These are phyloP conservation scores for Suillus alpinus DNA, from an alignment of 768 basidiomycete species.

Conservation along the genomic window DNA sequence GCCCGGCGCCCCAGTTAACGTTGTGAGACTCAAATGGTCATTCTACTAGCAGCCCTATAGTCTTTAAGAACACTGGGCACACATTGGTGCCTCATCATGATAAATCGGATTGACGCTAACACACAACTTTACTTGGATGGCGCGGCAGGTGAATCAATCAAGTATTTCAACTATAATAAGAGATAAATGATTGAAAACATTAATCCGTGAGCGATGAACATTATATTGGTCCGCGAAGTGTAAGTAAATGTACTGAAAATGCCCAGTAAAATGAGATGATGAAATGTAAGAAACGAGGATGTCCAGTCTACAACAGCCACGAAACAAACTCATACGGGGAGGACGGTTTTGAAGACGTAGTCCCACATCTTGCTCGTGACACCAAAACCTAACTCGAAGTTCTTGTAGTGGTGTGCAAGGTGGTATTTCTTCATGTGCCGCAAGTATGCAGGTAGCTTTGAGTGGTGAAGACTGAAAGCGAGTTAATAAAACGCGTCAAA, in stretches of 20 bases:
- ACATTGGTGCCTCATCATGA: too few species aligned
- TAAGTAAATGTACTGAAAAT: background rate
- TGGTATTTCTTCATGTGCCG: constrained; percentile 96
- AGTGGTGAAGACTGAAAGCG: constrained; percentile 70
- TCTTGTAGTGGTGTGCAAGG: constrained; percentile 96
- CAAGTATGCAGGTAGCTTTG: constrained; percentile 80
- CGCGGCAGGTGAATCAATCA: background rate
- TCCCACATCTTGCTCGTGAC: constrained; percentile 99
- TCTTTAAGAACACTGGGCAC: too few species aligned
- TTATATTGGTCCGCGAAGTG: background rate
- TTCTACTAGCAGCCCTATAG: too few species aligned
- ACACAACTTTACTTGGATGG: too few species aligned
- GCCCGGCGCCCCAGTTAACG: too few species aligned
- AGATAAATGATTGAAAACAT: background rate
- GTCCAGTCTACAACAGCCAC: background rate
- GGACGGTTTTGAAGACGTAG: constrained; percentile 80
- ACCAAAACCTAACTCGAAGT: constrained; percentile 96
- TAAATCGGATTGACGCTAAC: too few species aligned
- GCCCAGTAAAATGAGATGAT: background rate
- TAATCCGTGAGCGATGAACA: background rate
- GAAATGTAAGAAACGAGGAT: background rate
- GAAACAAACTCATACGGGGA: constrained; percentile 47
- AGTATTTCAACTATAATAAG: background rate
- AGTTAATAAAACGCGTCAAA: constrained; percentile 10
- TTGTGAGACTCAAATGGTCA: too few species aligned